Evolutionary conservation across 139 green algal species (phyloP).

Genomic region (Volvox africanus): DNA sequence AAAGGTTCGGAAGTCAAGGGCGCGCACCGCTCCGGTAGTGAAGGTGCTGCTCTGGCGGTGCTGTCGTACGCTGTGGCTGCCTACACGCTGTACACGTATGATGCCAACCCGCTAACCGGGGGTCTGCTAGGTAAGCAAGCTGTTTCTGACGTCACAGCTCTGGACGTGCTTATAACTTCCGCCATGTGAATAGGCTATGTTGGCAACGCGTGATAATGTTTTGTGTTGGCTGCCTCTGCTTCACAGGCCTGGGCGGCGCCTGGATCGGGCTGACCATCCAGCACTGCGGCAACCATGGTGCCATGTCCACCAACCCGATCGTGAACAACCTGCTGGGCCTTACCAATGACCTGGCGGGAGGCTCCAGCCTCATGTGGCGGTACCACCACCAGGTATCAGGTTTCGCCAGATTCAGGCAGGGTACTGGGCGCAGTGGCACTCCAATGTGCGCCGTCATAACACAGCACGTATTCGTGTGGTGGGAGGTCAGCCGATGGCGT

Average conservation of each 20-base stretch:
- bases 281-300: constrained; percentile 93
- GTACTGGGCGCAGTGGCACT: too few relatives aligned
- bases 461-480: too few relatives aligned
- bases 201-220: too few relatives aligned
- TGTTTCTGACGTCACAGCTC: background rate
- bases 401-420: too few relatives aligned
- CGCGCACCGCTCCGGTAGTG: constrained; percentile 80
- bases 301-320: constrained; percentile 82
- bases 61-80: constrained; percentile 68
- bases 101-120: constrained; percentile 72
- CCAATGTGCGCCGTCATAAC: too few relatives aligned
- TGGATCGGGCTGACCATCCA: constrained; percentile 89
- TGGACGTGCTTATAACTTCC: too few relatives aligned
- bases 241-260: constrained; percentile 75
- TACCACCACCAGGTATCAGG: constrained; percentile 85
- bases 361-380: constrained; percentile 86
- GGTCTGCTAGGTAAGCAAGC: constrained; percentile 66
- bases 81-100: constrained; percentile 72
- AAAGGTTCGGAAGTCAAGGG: constrained; percentile 79
- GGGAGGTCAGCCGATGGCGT: too few relatives aligned
- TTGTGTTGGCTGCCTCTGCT: background rate
- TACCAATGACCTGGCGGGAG: constrained; percentile 83
- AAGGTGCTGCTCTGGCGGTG: constrained; percentile 73
- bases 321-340: constrained; percentile 84
- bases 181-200: too few relatives aligned